Evolutionary conservation across 208 protist species (phyloP), one percentile per base, ranked within the genome.

Genomic region (Crithidia acanthocephali): DNA sequence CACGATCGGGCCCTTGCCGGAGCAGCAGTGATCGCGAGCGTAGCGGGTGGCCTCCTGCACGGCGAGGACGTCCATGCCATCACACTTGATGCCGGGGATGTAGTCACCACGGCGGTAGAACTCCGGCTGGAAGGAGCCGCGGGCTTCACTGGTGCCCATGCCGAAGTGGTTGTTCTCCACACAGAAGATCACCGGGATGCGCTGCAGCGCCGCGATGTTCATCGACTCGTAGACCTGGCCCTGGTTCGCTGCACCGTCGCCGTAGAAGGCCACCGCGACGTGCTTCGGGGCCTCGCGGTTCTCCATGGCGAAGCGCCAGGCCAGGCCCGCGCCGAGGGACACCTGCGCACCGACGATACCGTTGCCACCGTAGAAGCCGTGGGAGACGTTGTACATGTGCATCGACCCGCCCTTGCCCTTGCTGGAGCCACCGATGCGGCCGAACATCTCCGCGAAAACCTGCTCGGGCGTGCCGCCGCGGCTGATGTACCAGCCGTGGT

Each of bases 161-260:
- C 97, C 98, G 81, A 98, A 99, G 60, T 98, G 84, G 84, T 99
- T 99, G 89, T 99, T 99, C 84, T 99, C 98, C 82, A 95, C 95
- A 2, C 98, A 83, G 75, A 98, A 99, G 62, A 99, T 94, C 42
- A 90, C 69, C 55, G 98, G 98, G 55, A 99, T 86, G 76, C 98
- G 96, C 94, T 98, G 98, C n/a, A 99, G 84, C 25, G 87, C 87
- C 22, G 98, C 97, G 87, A 99, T 99, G 87, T 99, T 99, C 87
- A 97, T 98, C 8, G 97, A 92, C 91, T 99, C 98, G 84, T 96
- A 99, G 4, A 99, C 71, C 88, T 99, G 98, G 27, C 98, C 98
- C 87, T 97, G 91, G 83, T 99, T 99, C 72, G 98, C 94, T 15
- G 98, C 98, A 75, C 98, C 98, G 71, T 99, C 98, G 63, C 98